phyloP scores from a whole-genome alignment of 2,329 filamentous ascomycete genomes.

The Ophiostoma ips region DNA sequence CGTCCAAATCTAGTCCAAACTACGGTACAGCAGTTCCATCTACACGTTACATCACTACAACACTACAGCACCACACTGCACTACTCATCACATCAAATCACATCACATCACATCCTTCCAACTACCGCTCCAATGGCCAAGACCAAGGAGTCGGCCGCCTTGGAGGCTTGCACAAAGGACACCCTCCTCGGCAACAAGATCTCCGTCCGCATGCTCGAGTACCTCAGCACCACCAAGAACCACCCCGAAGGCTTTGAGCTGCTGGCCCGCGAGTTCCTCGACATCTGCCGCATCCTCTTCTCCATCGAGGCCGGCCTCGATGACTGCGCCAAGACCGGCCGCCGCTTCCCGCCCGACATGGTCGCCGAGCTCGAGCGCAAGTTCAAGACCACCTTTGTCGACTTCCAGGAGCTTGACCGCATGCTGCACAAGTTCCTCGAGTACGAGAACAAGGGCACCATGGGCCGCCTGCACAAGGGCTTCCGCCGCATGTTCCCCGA shows the following conservation, averaged over 20 bases:
- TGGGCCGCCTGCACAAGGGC: slow-evolving; percentile 45
- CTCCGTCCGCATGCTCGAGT: slow-evolving; percentile 51
- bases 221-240: slow-evolving; percentile 41
- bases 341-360: slow-evolving; percentile 45
- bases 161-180: slow-evolving; percentile 42
- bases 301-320: slow-evolving; percentile 52
- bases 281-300: slow-evolving; percentile 51
- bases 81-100: not conserved
- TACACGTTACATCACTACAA: too few relatives aligned
- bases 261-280: slow-evolving; percentile 52
- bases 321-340: slow-evolving; percentile 30
- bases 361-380: slow-evolving; percentile 50
- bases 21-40: too few relatives aligned
- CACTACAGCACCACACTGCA: too few relatives aligned
- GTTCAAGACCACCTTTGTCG: slow-evolving; percentile 44
- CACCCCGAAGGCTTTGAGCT: slow-evolving; percentile 41
- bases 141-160: slow-evolving; percentile 20
- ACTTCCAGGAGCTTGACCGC: slow-evolving; percentile 50
- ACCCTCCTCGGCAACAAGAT: slow-evolving; percentile 49
- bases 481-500: slow-evolving; percentile 51
- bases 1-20: not conserved
- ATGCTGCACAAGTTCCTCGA: slow-evolving; percentile 47
- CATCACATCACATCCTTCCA: not conserved
- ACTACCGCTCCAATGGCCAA: slow-evolving; percentile 15
- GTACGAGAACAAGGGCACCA: slow-evolving; percentile 45